Base-by-base conservation (phyloP, 176 grass and related monocot genomes). In the Echinochloa phyllopogon region DNA sequence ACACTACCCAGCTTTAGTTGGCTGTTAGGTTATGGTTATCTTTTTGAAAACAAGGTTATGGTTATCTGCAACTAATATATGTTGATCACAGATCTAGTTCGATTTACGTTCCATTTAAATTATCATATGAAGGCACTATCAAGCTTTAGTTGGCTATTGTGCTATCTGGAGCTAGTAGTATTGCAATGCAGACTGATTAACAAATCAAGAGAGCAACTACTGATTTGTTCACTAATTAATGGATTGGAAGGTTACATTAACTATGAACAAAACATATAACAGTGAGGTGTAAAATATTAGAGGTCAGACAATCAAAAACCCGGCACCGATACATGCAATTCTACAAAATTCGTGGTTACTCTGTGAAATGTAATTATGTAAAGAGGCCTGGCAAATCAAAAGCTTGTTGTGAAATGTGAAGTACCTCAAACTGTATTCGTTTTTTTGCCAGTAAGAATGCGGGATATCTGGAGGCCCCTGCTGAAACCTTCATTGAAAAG, bases 401-500 rank as follows among this genome's bases (percentile, higher is more conserved):
- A 78, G 2, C 45, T 65, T 53, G 16, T 55, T 45, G 63, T 76
- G n/a, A 77, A 83, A 82, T 98, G 50, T 66, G 14, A 78, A 83
- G 84, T 98, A 98, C 93, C 93, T 98, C 89, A 98, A 92, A 81
- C 75, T n/a, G 79, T 65, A 82, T 92, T 85, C 74, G 89, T 16
- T 76, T 92, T 95, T 87, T 95, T 98, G 42, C 91, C 96, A 79
- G 91, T 82, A 84, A 98, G 74, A 85, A 98, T 95, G 57, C 93
- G 91, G 41, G 96, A 98, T 90, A 95, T 94, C 84, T 95, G 93
- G 75, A 98, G 96, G 6, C 96, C 96, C 86, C 96, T 87, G 81
- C 93, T 98, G 76, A 98, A 98, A 68, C 91, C 96, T 90, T 98
- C 96, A 78, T 95, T 95, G 89, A 98, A 98, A 84, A 98, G 84